phyloP scores from a whole-genome alignment of 2,329 filamentous ascomycete species.

The Aspergillus persii region DNA sequence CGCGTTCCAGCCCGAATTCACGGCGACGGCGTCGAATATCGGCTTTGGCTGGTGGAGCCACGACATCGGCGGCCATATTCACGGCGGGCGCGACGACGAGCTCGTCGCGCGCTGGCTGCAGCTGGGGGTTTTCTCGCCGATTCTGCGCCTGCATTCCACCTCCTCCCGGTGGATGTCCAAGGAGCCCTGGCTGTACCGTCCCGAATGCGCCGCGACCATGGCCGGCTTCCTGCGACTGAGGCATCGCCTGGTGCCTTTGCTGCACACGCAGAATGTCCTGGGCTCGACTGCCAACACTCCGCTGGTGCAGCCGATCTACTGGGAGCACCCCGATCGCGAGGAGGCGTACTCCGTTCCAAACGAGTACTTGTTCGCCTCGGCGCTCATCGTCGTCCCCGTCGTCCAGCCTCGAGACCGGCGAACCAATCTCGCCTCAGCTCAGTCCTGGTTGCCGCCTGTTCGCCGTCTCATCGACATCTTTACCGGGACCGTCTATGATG shows the following conservation, averaged over 20 bases:
- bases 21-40: conserved; percentile 64
- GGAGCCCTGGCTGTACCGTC: conserved; percentile 60
- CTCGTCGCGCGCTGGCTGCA: conserved; percentile 61
- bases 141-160: conserved; percentile 60
- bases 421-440: conserved; percentile 49
- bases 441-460: conserved; percentile 56
- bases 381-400: conserved; percentile 58
- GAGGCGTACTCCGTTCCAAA: conserved; percentile 58
- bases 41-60: conserved; percentile 69
- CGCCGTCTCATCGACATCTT: conserved; percentile 57
- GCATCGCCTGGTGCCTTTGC: conserved; percentile 59
- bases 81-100: conserved; percentile 57
- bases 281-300: conserved; percentile 49
- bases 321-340: conserved; percentile 53
- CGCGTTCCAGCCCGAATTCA: conserved; percentile 65
- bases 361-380: conserved; percentile 59
- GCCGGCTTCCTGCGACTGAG: conserved; percentile 51
- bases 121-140: conserved; percentile 60
- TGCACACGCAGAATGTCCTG: conserved; percentile 57
- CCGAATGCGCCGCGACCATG: conserved; percentile 42
- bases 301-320: conserved; percentile 62
- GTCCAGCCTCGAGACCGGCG: conserved; percentile 49
- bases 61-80: conserved; percentile 64
- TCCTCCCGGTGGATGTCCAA: conserved; percentile 59
- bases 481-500: conserved; percentile 57